Conservation (phyloP, 345 rosid genomes). For the Citrus hindsii region DNA sequence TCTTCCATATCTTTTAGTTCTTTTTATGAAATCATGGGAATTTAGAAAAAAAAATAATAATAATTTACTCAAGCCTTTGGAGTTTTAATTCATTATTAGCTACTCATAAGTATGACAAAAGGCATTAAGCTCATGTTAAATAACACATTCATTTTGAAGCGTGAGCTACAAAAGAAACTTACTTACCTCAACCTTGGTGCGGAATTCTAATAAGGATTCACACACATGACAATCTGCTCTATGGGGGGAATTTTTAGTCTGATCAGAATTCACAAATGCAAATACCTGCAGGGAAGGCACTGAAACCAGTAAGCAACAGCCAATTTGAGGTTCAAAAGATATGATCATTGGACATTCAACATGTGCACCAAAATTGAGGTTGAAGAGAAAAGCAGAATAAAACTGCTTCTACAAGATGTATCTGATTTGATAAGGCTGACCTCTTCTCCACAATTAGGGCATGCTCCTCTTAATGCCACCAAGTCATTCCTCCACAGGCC, state of each 20-base stretch:
- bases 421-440: slow-evolving; percentile 31
- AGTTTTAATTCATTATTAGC: not conserved
- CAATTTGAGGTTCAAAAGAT: not conserved
- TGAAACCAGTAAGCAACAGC: not conserved
- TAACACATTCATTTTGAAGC: not conserved
- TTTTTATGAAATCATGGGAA: not conserved
- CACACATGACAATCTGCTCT: slow-evolving; percentile 95
- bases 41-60: not conserved
- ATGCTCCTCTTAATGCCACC: slow-evolving; percentile 82
- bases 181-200: slow-evolving; percentile 79
- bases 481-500: slow-evolving; percentile 93
- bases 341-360: not conserved
- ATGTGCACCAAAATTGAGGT: not conserved
- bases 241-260: slow-evolving; percentile 57
- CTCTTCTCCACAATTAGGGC: slow-evolving; percentile 99
- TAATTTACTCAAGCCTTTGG: not conserved
- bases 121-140: not conserved
- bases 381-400: not conserved
- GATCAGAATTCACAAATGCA: slow-evolving; percentile 74
- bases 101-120: not conserved
- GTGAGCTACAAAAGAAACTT: not conserved
- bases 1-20: not conserved
- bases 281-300: slow-evolving; percentile 57
- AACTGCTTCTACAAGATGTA: not conserved
- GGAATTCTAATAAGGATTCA: slow-evolving; percentile 72